Evolutionary conservation across 2,329 filamentous ascomycete species (phyloP).

Genomic region (Fusarium stilboides): DNA sequence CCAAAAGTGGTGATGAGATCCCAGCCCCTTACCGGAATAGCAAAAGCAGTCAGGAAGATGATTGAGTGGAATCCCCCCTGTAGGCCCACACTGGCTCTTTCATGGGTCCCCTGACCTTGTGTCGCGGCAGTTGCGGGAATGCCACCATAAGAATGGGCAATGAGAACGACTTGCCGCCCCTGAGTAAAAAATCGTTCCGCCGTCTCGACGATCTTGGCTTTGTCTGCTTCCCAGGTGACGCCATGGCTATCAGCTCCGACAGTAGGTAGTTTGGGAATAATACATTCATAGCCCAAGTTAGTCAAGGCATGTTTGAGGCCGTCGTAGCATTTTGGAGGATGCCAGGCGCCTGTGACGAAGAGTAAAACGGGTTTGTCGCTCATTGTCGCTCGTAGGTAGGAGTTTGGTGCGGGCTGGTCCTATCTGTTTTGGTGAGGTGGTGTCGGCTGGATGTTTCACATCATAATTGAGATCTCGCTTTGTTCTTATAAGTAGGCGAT

Average conservation of each 20-base stretch:
- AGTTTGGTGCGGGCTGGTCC: too few relatives aligned
- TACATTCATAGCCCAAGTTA: background rate
- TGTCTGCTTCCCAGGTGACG: constrained; percentile 28
- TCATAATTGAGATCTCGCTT: background rate
- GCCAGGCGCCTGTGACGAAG: constrained; percentile 29
- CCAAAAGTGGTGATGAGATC: constrained; percentile 26
- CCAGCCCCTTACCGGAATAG: constrained; percentile 29
- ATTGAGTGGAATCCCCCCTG: constrained; percentile 20
- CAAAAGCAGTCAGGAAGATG: constrained; percentile 25
- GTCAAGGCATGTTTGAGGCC: background rate
- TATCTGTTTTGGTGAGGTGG: too few relatives aligned
- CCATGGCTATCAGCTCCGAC: constrained; percentile 15
- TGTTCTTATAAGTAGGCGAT: too few relatives aligned
- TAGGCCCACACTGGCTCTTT: background rate
- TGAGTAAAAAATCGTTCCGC: constrained; percentile 5
- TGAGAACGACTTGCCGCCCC: constrained; percentile 7
- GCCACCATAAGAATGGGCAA: constrained; percentile 30
- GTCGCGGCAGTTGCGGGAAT: constrained; percentile 27
- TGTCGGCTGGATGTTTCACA: background rate
- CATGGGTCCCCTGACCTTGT: constrained; percentile 1
- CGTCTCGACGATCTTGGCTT: constrained; percentile 5
- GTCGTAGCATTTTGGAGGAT: constrained; percentile 28
- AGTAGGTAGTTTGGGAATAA: constrained; percentile 2
- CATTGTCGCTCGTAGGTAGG: background rate
- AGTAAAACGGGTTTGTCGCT: constrained; percentile 18